A percentile compares a stretch with the other conserved stretches of the same genome.
These are phyloP conservation scores for Senna siamea DNA, from an alignment of 306 rosid genomes.

Conservation along the genomic window DNA sequence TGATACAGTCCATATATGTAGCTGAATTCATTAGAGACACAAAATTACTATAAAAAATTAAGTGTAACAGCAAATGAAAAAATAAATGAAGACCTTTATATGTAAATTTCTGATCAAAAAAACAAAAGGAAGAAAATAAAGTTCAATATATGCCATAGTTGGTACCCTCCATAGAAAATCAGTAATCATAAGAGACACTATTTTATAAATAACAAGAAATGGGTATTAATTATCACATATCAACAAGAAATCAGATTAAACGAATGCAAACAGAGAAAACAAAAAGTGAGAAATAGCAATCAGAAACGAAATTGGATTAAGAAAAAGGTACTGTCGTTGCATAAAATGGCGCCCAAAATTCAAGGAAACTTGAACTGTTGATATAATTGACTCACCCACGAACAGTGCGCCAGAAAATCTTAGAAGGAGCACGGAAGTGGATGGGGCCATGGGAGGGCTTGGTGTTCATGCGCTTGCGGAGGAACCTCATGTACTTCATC, in stretches of 20 bases:
- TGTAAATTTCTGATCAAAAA: too few relatives aligned
- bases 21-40: too few relatives aligned
- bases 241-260: not conserved
- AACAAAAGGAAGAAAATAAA: not conserved
- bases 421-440: conserved; percentile 74
- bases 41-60: too few relatives aligned
- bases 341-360: not conserved
- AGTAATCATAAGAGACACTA: not conserved
- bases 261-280: not conserved
- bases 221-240: too few relatives aligned
- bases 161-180: not conserved
- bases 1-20: not conserved
- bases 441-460: conserved; percentile 85
- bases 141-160: too few relatives aligned
- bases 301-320: too few relatives aligned
- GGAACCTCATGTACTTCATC: conserved; percentile 80
- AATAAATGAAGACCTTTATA: not conserved
- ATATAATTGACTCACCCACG: conserved; percentile 57
- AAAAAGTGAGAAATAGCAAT: not conserved
- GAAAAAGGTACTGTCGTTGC: too few relatives aligned
- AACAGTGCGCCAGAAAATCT: conserved; percentile 84
- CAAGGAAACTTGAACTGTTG: not conserved
- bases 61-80: not conserved
- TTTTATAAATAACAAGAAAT: too few relatives aligned
- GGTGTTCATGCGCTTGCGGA: conserved; percentile 82